These are phyloP conservation scores for Beauveria asiatica DNA, from an alignment of 2,329 filamentous ascomycete species.

Conservation along the genomic window DNA sequence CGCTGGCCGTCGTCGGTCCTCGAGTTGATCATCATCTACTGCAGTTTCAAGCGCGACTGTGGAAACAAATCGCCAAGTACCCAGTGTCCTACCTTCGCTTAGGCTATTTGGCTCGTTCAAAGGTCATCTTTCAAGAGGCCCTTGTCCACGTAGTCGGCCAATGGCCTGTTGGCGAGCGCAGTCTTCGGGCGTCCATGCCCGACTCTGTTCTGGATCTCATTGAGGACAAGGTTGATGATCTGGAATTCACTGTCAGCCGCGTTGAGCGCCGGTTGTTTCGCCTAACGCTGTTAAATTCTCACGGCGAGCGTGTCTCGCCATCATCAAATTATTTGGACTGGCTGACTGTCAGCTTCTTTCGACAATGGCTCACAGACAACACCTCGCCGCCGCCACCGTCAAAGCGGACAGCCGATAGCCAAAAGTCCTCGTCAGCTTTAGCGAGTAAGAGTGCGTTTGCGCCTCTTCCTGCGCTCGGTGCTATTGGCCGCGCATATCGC, in stretches of 20 bases:
- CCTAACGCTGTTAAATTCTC: slow-evolving; percentile 65
- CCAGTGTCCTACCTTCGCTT: slow-evolving; percentile 86
- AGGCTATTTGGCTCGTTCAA: slow-evolving; percentile 75
- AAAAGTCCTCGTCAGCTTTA: slow-evolving; percentile 24
- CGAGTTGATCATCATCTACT: slow-evolving; percentile 89
- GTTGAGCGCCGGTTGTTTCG: slow-evolving; percentile 78
- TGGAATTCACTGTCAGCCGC: slow-evolving; percentile 72
- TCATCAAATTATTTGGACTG: slow-evolving; percentile 77
- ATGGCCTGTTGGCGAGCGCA: slow-evolving; percentile 75
- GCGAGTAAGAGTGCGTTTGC: slow-evolving; percentile 27
- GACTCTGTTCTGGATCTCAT: slow-evolving; percentile 77
- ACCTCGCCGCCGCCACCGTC: slow-evolving; percentile 57
- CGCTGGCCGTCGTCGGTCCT: slow-evolving; percentile 76
- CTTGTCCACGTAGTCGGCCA: slow-evolving; percentile 91
- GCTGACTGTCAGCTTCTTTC: slow-evolving; percentile 78
- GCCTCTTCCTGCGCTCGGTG: slow-evolving; percentile 53
- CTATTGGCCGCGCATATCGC: slow-evolving; percentile 68
- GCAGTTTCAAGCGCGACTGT: slow-evolving; percentile 81
- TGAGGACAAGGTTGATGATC: slow-evolving; percentile 88
- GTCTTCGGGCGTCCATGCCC: slow-evolving; percentile 66
- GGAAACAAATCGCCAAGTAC: slow-evolving; percentile 96
- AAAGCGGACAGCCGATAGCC: slow-evolving; percentile 2
- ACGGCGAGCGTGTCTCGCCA: slow-evolving; percentile 76
- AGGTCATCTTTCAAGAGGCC: slow-evolving; percentile 78
- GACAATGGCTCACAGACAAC: slow-evolving; percentile 89